phyloP scores from a whole-genome alignment of 2,329 filamentous ascomycete genomes.

The Penicillium rolfsii region DNA sequence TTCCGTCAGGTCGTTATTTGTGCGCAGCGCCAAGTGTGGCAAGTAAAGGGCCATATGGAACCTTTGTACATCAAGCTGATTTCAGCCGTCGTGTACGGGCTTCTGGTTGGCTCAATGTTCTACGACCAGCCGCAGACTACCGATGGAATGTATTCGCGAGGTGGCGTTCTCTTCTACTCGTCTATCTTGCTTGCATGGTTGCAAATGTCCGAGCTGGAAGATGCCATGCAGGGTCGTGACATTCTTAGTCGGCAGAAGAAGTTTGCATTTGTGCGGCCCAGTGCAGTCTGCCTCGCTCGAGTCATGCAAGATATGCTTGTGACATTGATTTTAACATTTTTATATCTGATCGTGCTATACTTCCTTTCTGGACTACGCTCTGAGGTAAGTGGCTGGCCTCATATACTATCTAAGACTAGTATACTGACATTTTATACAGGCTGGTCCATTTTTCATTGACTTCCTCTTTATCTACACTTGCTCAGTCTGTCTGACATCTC shows the following conservation, averaged over 20 bases:
- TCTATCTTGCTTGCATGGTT: constrained; percentile 66
- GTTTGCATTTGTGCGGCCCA: constrained; percentile 66
- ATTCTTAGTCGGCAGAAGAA: constrained; percentile 68
- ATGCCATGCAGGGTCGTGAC: constrained; percentile 69
- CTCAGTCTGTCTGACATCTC: constrained; percentile 61
- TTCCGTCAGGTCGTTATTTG: constrained; percentile 63
- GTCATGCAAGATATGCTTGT: constrained; percentile 62
- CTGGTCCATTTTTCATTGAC: constrained; percentile 65
- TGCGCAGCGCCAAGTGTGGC: constrained; percentile 72
- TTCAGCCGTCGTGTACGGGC: constrained; percentile 68
- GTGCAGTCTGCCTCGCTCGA: constrained; percentile 61
- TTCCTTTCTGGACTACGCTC: constrained; percentile 55
- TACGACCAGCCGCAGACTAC: constrained; percentile 63
- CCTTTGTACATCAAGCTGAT: constrained; percentile 74
- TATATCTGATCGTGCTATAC: constrained; percentile 64
- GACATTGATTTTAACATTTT: constrained; percentile 55
- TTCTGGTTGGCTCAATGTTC: constrained; percentile 76
- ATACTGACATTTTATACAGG: constrained; percentile 34
- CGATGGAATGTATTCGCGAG: constrained; percentile 61
- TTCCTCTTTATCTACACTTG: constrained; percentile 62
- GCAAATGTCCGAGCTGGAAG: constrained; percentile 73
- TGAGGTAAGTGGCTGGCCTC: constrained; percentile 23
- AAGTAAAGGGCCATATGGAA: constrained; percentile 70
- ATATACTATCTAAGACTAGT: neutral
- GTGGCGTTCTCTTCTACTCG: constrained; percentile 64